Conservation (phyloP, 257 asterid species). For the Linderniella brevidens region DNA sequence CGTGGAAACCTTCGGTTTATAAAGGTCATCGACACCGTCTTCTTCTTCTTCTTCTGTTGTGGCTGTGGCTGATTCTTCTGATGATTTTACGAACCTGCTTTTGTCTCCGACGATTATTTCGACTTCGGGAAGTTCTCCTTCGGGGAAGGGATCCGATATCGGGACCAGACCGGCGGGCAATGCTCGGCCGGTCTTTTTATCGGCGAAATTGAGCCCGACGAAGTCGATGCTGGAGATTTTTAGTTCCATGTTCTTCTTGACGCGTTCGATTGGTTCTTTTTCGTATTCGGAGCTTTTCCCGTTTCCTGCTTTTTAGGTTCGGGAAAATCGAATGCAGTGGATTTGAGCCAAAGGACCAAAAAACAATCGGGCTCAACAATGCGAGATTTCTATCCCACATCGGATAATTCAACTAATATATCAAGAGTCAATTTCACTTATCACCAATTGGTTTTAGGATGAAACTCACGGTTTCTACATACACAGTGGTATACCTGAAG, state of each 20-base stretch:
- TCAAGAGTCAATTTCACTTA: too few relatives aligned
- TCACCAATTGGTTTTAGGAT: too few relatives aligned
- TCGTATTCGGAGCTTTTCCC: constrained; percentile 12
- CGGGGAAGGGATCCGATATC: constrained; percentile 34
- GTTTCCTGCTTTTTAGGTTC: constrained; percentile 9
- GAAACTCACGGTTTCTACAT: too few relatives aligned
- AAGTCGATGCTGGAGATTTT: constrained; percentile 57
- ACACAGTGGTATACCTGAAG: too few relatives aligned
- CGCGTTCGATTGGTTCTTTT: constrained; percentile 14
- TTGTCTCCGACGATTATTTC: constrained; percentile 69
- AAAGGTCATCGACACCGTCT: too few relatives aligned
- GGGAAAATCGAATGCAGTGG: background rate
- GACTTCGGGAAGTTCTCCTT: constrained; percentile 58
- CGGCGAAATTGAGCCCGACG: constrained; percentile 74
- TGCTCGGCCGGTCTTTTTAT: constrained; percentile 50
- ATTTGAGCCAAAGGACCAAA: background rate
- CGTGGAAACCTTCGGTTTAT: constrained; percentile 90
- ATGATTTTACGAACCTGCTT: constrained; percentile 39
- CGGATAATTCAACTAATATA: too few relatives aligned
- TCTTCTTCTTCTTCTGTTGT: constrained; percentile 20
- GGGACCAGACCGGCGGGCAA: constrained; percentile 80
- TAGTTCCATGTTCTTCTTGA: constrained; percentile 22
- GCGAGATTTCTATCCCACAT: too few relatives aligned
- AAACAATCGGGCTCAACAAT: background rate
- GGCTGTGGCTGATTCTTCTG: constrained; percentile 10